Conservation (phyloP, 176 grass and related monocot species). For the Avena atlantica region DNA sequence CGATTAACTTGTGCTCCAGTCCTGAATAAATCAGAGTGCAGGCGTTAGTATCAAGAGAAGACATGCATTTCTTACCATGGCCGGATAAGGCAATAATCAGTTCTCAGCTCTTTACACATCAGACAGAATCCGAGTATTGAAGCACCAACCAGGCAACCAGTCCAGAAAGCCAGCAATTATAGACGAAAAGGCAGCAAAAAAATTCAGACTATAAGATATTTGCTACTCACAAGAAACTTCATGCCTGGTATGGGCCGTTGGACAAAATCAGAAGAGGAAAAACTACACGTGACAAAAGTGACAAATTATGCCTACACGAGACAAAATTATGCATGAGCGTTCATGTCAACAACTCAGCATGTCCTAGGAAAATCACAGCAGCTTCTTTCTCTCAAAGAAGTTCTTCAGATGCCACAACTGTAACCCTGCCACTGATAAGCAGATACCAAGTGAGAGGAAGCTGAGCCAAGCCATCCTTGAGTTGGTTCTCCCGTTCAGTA, state of each 20-base stretch:
- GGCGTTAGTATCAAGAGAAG: neutral
- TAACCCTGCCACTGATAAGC: conserved; percentile 79
- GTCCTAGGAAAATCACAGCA: conserved; percentile 56
- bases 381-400: conserved; percentile 99
- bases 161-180: neutral
- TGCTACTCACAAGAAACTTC: neutral
- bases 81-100: neutral
- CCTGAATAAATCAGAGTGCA: neutral
- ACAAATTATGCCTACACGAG: neutral
- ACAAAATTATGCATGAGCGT: conserved; percentile 7
- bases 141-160: conserved; percentile 3
- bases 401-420: conserved; percentile 96
- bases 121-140: neutral
- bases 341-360: neutral
- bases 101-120: neutral
- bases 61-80: neutral
- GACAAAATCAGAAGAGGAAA: neutral
- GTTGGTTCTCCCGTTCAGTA: conserved; percentile 83
- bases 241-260: neutral
- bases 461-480: conserved; percentile 94
- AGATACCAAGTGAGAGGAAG: conserved; percentile 82
- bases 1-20: neutral
- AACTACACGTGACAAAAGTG: neutral
- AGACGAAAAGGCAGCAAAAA: neutral
- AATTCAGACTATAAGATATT: neutral